Percentiles rank a stretch among this genome's conserved stretches.
phyloP scores from a whole-genome alignment of 257 asterid genomes.

The Avicennia marina region DNA sequence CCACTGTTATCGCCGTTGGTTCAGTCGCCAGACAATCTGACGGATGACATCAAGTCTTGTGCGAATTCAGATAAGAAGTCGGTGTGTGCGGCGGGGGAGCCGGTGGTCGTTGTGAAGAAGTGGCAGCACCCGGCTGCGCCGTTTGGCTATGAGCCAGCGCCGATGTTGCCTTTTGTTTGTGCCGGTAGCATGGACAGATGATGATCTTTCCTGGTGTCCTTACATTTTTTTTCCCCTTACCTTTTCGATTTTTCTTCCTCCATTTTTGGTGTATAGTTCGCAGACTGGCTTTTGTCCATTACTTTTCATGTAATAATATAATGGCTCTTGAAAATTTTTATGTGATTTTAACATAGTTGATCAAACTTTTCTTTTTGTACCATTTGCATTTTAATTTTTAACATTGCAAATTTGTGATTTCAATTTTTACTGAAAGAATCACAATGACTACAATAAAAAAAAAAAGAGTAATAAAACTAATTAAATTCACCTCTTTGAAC shows the following conservation, averaged over 20 bases:
- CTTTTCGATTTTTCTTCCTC: neutral
- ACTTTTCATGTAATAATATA: too few relatives aligned
- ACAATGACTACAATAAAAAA: too few relatives aligned
- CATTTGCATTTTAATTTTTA: too few relatives aligned
- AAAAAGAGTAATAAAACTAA: too few relatives aligned
- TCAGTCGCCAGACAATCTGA: constrained; percentile 44
- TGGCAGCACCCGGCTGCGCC: constrained; percentile 88
- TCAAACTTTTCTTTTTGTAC: too few relatives aligned
- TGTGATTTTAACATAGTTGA: too few relatives aligned
- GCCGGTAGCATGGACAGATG: constrained; percentile 40
- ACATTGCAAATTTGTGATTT: too few relatives aligned
- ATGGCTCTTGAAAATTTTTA: too few relatives aligned
- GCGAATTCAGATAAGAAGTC: constrained; percentile 22
- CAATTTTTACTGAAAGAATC: too few relatives aligned
- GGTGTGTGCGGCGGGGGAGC: constrained; percentile 21
- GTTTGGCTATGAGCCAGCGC: constrained; percentile 44
- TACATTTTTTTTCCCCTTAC: neutral
- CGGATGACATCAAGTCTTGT: constrained; percentile 29
- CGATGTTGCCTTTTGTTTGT: constrained; percentile 53
- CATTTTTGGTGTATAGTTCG: neutral
- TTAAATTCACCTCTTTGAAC: too few relatives aligned
- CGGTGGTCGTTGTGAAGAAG: constrained; percentile 32
- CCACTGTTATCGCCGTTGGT: constrained; percentile 69
- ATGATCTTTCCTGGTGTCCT: neutral
- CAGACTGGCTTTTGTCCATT: too few relatives aligned